Evolutionary conservation across 2,329 filamentous ascomycete species (phyloP), one percentile per base, ranked within the genome.

Genomic region (Alternaria triticimaculans): DNA sequence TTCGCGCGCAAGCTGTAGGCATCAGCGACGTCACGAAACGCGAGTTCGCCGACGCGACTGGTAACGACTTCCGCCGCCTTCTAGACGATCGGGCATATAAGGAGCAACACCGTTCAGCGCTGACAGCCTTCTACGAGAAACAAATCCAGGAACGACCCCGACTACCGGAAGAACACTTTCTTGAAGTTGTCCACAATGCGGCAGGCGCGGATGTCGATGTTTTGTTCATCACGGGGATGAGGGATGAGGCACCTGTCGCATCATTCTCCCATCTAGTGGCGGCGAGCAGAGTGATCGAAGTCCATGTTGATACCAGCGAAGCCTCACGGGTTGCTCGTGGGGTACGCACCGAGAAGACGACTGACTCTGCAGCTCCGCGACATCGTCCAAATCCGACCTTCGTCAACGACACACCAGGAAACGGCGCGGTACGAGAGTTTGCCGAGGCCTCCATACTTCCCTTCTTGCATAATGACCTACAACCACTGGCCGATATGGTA

Each of bases 211-310:
- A 69, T 59, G 78, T 82, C 3, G 85, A 89, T 60, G 86, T 89
- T 51, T 76, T 90, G 46, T 61, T 90, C 0, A 85, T 91, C 66
- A 90, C 88, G 0, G 88, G 88, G 0, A 86, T 90, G 85, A 85
- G 87, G 80, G 88, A 91, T 53, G 78, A 86, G 51, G 84, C 87
- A 6, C 88, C 88, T 0, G 81, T 89, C 11, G 79, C 85, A 64
- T 45, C 65, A 12, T 84, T 88, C 0, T 85, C 85, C n/a, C 84
- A 86, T 78, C 71, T 89, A 23, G 84, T 88, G 11, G 82, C 87
- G 53, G 74, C 82, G 2, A 84, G 79, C 63, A 85, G 80, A 65
- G 61, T 90, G 18, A 33, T 90, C 50, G 88, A 90, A 33, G 77
- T 90, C 64, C 80, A 73, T 18, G 78, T 90, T 57, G 25, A 80